Evolutionary conservation across 129 eudicot species (phyloP).

Genomic region (Flaveria brownii): DNA sequence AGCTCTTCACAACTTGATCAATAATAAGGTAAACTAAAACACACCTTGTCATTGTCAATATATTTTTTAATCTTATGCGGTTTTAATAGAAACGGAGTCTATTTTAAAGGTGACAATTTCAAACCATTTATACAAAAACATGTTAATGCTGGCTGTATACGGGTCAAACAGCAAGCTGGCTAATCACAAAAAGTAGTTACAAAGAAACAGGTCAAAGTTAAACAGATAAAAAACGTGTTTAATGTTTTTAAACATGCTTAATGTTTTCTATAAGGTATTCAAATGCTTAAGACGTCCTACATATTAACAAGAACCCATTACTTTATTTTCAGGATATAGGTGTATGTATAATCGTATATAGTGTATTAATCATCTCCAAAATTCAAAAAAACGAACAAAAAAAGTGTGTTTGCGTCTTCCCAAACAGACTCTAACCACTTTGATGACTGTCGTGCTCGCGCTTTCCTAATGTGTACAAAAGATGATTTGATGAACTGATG

Average conservation of each 20-base stretch:
- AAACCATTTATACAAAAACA: not conserved
- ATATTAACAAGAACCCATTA: not conserved
- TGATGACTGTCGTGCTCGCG: not conserved
- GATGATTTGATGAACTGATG: not conserved
- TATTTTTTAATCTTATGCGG: not conserved
- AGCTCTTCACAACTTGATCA: slow-evolving; percentile 95
- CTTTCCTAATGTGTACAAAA: not conserved
- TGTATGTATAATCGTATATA: too few species aligned
- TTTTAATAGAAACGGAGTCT: not conserved
- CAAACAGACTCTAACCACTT: not conserved
- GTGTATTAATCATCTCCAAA: not conserved
- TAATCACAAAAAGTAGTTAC: too few species aligned
- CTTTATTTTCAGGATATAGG: too few species aligned
- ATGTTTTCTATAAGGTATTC: too few species aligned
- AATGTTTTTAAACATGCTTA: too few species aligned
- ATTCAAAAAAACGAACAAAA: too few species aligned
- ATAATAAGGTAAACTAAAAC: slow-evolving; percentile 65
- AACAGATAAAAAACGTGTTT: too few species aligned
- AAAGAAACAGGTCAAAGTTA: too few species aligned
- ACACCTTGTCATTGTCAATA: not conserved
- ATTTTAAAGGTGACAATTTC: not conserved
- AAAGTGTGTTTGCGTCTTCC: not conserved
- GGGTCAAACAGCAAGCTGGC: not conserved
- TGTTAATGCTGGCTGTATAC: not conserved
- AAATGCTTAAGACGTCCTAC: too few species aligned